Evolutionary conservation across 208 protist species (phyloP).

Genomic region (Leptomonas pyrrhocoris): DNA sequence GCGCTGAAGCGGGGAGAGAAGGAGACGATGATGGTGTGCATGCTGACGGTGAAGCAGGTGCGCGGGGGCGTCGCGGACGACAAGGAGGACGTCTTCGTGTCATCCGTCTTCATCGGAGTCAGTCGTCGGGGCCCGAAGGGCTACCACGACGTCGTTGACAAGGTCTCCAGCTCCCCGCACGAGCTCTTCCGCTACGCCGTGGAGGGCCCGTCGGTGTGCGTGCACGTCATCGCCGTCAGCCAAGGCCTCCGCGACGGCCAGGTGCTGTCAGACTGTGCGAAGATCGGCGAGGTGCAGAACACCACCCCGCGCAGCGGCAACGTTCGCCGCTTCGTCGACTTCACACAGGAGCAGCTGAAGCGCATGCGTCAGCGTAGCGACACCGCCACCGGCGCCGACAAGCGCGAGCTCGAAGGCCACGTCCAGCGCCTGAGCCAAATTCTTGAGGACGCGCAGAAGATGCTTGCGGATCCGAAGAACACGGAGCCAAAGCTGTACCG

Average conservation of each 20-base stretch:
- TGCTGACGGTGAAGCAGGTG: conserved; percentile 57
- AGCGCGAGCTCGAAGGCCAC: conserved; percentile 26
- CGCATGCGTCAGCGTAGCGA: conserved; percentile 28
- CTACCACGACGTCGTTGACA: conserved; percentile 40
- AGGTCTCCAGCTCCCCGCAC: conserved; percentile 19
- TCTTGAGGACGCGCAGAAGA: conserved; percentile 39
- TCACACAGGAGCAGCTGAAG: conserved; percentile 35
- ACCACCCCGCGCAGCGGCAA: conserved; percentile 61
- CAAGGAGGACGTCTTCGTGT: conserved; percentile 48
- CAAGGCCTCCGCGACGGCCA: conserved; percentile 25
- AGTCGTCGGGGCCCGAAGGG: conserved; percentile 33
- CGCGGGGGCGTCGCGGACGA: conserved; percentile 12
- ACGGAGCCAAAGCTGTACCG: conserved; percentile 47
- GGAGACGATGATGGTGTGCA: conserved; percentile 45
- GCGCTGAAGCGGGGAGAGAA: conserved; percentile 27
- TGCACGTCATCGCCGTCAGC: conserved; percentile 40
- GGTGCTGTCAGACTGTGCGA: conserved; percentile 33
- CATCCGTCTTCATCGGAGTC: conserved; percentile 48
- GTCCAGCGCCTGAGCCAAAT: conserved; percentile 42
- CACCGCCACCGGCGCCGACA: conserved; percentile 31
- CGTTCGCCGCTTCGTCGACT: conserved; percentile 64
- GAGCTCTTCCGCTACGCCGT: conserved; percentile 57
- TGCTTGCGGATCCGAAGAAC: conserved; percentile 46
- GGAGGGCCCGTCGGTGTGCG: conserved; percentile 43
- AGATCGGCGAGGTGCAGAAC: conserved; percentile 54